A percentile compares a stretch with the other conserved stretches of the same genome.
Evolutionary conservation across 306 rosid species (phyloP).

Genomic region (Psophocarpus tetragonolobus): DNA sequence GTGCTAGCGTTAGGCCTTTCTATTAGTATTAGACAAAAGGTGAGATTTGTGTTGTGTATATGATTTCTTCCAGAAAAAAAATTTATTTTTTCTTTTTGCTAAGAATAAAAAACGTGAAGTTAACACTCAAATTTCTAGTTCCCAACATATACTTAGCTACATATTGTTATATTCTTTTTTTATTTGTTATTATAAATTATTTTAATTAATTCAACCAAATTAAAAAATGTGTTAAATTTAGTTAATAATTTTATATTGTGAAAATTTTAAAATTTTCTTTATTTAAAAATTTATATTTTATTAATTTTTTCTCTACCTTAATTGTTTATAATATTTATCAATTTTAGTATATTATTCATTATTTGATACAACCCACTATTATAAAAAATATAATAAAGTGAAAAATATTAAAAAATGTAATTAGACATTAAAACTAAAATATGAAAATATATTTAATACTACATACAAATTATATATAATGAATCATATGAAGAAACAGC

Average conservation of each 20-base stretch:
- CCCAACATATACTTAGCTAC: neutral
- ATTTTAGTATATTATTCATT: neutral
- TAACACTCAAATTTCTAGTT: neutral
- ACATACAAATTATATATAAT: neutral
- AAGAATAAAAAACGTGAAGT: neutral
- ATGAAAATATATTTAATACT: neutral
- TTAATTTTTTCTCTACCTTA: neutral
- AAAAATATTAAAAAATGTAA: neutral
- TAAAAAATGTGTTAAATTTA: neutral
- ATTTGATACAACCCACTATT: neutral
- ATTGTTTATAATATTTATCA: neutral
- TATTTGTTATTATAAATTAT: neutral
- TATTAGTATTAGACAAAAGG: neutral
- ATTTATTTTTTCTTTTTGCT: no score
- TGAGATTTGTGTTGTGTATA: neutral
- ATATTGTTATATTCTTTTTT: neutral
- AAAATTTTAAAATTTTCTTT: neutral
- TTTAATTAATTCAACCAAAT: neutral
- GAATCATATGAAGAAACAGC: neutral
- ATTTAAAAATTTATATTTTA: neutral
- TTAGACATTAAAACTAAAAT: neutral
- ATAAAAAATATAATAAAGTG: neutral
- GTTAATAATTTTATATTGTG: neutral
- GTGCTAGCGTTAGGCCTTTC: neutral
- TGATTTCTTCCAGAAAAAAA: neutral